A percentile compares a stretch with the other conserved stretches of the same genome.
Conservation (phyloP, 2,329 filamentous ascomycete genomes). For the Talaromyces albobiverticillius region DNA sequence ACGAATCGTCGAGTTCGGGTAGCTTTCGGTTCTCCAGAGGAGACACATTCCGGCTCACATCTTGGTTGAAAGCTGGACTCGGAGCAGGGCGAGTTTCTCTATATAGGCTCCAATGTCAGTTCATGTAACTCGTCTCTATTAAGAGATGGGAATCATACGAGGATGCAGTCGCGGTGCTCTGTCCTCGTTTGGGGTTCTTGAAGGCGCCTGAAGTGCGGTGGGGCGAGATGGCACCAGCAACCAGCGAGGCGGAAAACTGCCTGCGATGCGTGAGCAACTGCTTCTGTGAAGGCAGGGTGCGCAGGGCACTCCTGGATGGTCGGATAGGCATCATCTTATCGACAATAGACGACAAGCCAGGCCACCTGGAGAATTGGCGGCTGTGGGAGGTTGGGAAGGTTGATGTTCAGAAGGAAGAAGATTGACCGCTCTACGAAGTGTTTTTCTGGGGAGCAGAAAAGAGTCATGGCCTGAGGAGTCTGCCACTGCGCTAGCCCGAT, state of each 20-base stretch:
- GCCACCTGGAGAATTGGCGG: slow-evolving; percentile 24
- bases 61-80: slow-evolving; percentile 59
- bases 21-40: slow-evolving; percentile 61
- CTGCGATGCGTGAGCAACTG: slow-evolving; percentile 36
- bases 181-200: slow-evolving; percentile 38
- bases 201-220: slow-evolving; percentile 39
- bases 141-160: slow-evolving; percentile 48
- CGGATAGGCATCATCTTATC: slow-evolving; percentile 52
- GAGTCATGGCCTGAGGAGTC: too few species aligned
- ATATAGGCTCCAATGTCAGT: slow-evolving; percentile 5
- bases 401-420: background rate
- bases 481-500: background rate
- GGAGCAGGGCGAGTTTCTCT: slow-evolving; percentile 60
- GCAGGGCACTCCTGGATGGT: slow-evolving; percentile 48
- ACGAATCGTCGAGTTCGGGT: slow-evolving; percentile 77
- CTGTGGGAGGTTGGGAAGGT: slow-evolving; percentile 10
- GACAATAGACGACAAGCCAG: slow-evolving; percentile 32
- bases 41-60: slow-evolving; percentile 59
- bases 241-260: slow-evolving; percentile 45
- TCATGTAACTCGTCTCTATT: background rate
- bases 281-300: slow-evolving; percentile 44
- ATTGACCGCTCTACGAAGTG: too few species aligned
- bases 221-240: slow-evolving; percentile 45
- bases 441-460: background rate
- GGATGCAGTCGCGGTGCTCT: slow-evolving; percentile 50